These are phyloP conservation scores for Microcyclospora pomicola DNA, from an alignment of 2,329 filamentous ascomycete species.

Conservation along the genomic window DNA sequence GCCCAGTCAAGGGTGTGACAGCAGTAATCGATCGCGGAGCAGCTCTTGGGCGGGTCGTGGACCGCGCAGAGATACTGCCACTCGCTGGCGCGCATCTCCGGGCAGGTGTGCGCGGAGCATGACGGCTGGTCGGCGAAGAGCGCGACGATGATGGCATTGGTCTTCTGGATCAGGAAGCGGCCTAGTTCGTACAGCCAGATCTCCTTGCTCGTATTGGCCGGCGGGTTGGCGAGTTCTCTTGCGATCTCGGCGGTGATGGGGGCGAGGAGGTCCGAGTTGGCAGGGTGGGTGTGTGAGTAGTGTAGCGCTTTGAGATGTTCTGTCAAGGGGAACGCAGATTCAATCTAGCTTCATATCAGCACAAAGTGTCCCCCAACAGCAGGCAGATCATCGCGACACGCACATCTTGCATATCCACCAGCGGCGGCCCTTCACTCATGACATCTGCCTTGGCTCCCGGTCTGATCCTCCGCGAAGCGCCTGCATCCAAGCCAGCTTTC, in stretches of 20 bases:
- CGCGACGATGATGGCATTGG: constrained; percentile 80
- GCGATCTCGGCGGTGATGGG: constrained; percentile 68
- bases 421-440: constrained; percentile 82
- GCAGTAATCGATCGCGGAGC: constrained; percentile 97
- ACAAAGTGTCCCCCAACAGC: background rate
- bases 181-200: constrained; percentile 98
- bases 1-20: constrained; percentile 98
- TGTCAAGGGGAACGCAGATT: constrained; percentile 93
- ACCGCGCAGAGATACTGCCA: constrained; percentile 99
- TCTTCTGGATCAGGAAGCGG: constrained; percentile 87
- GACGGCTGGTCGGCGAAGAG: constrained; percentile 85
- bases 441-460: constrained; percentile 84
- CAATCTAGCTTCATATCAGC: constrained; percentile 47
- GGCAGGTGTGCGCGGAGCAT: constrained; percentile 78
- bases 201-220: constrained; percentile 66
- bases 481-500: constrained; percentile 51
- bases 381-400: constrained; percentile 14
- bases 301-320: constrained; percentile 92
- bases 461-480: constrained; percentile 71
- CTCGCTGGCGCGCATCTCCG: constrained; percentile 96
- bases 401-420: constrained; percentile 75
- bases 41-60: constrained; percentile 90
- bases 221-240: constrained; percentile 61
- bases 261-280: constrained; percentile 55
- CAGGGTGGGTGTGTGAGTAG: constrained; percentile 60